Evolutionary conservation across 1,284 basidiomycete genomes (phyloP), one percentile per base, ranked within the genome.

Genomic region (Testicularia cyperi): DNA sequence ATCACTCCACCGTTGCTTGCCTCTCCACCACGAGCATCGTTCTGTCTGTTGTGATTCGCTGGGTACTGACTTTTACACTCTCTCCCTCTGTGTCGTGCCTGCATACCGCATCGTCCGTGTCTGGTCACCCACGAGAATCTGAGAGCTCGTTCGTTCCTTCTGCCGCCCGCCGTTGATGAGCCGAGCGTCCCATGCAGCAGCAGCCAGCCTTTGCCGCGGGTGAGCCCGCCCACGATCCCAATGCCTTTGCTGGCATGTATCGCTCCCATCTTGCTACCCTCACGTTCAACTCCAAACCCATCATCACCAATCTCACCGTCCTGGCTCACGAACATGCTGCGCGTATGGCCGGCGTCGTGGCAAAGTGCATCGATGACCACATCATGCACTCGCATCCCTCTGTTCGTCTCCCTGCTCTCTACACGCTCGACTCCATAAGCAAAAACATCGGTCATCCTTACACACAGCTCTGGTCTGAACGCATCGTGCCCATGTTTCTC

Each of bases 231-330:
- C 39, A 47, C 36, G 73, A 79, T 40, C 83, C 88, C 24, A 82
- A 82, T 72, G 82, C 83, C 25, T 92, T 92, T 78, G 86, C 89
- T 65, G 53, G 54, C 36, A 78, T 75, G 77, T 80, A 77, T 63
- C 40, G 83, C 58, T 78, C 81, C 37, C 86, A 90, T 51, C 85
- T 97, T 49, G 81, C 85, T 70, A 84, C 88, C 65, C 85, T 98
- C 56, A 92, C 86, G 30, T 86, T 94, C 81, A 99, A 98, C 79
- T 95, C 92, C 65, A 87, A 92, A 74, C 89, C 91, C 13, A 86
- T 96, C 64, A 99, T 99, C 69, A 92, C 94, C 79, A 84, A 84
- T 56, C 80, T 98, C n/a, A 97, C 94, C 22, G 85, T 94, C 81
- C 84, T 91, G 70, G 92, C 95, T 25, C 88, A 91, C 80, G 88